phyloP scores from a whole-genome alignment of 306 rosid genomes.

The Cucurbita argyrosperma region DNA sequence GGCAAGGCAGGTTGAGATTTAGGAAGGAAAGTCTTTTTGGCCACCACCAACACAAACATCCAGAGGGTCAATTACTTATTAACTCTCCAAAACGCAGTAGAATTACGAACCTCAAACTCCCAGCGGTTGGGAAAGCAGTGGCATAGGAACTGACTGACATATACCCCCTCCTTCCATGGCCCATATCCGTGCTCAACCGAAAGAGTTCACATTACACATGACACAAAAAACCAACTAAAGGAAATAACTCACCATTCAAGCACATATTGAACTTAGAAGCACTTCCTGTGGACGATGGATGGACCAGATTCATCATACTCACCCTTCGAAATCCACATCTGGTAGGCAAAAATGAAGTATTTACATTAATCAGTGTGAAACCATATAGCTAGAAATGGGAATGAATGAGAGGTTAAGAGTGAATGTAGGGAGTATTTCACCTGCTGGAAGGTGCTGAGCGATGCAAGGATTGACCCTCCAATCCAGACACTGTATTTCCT shows the following conservation, averaged over 20 bases:
- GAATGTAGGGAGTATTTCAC: constrained; percentile 13
- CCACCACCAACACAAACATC: constrained; percentile 17
- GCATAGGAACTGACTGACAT: constrained; percentile 14
- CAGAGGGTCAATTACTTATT: constrained; percentile 20
- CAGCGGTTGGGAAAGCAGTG: constrained; percentile 9
- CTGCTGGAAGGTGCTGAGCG: constrained; percentile 99
- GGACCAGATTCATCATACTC: constrained; percentile 95
- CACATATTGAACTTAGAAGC: constrained; percentile 54
- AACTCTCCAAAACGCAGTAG: constrained; percentile 4
- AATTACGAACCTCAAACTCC: constrained; percentile 1
- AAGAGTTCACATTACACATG: constrained; percentile 43
- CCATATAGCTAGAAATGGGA: too few relatives aligned
- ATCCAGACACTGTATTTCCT: constrained; percentile 99
- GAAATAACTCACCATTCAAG: constrained; percentile 54
- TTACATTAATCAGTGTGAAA: neutral
- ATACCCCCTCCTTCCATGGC: constrained; percentile 26
- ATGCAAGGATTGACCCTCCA: constrained; percentile 97
- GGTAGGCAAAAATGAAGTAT: constrained; percentile 1
- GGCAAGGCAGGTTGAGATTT: constrained; percentile 5
- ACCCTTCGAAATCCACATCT: constrained; percentile 98
- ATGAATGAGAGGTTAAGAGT: neutral
- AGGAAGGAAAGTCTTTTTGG: constrained; percentile 22
- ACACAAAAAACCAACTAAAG: constrained; percentile 69
- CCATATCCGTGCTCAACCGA: constrained; percentile 35
- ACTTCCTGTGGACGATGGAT: constrained; percentile 93